Evolutionary conservation across 2,329 filamentous ascomycete species (phyloP), one percentile per base, ranked within the genome.

Genomic region (Diaporthe ampelina): DNA sequence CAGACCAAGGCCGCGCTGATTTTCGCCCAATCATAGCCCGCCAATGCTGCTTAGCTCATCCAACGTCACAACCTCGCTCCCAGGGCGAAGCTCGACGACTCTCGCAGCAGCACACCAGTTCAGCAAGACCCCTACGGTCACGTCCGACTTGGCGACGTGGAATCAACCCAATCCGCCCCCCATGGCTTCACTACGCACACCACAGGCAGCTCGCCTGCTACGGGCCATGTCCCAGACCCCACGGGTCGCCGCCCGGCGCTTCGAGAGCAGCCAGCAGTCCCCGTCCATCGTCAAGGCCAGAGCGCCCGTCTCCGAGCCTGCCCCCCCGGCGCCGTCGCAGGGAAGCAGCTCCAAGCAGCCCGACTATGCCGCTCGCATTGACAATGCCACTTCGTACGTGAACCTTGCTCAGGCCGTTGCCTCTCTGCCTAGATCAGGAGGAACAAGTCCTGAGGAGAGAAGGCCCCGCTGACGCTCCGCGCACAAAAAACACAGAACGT

Each of bases 331-430:
- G 76, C 81, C 80, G 77, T 81, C 80, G 76, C 84, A 82, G 74
- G 88, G 71, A 24, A 58, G 35, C 50, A 50, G 37, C 24, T 35
- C 87, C 78, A 94, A 97, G 83, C 89, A 94, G 79, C 95, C 94
- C 76, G 93, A 98, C 82, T 98, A 97, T 83, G 89, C 90, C 78
- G 93, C 93, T 57, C 92, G 92, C 68, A 89, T 94, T 79, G 96
- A 98, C 85, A 95, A 95, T 85, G 94, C 94, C 77, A 97, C 95
- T 77, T 98, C 95, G 95, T 98, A 90, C 82, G 93, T 80, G 32
- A 37, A 32, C 52, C 61, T 21, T n/a, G 52, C 65, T 21, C 21
- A 29, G 29, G 21, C 17, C 26, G 10, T 26, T 17, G 19, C 35
- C 35, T n/a, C n/a, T 61, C 32, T n/a, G 17, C n/a, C 21, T 11